Conservation (phyloP, 2,329 filamentous ascomycete species). For the Penicillium sp. region DNA sequence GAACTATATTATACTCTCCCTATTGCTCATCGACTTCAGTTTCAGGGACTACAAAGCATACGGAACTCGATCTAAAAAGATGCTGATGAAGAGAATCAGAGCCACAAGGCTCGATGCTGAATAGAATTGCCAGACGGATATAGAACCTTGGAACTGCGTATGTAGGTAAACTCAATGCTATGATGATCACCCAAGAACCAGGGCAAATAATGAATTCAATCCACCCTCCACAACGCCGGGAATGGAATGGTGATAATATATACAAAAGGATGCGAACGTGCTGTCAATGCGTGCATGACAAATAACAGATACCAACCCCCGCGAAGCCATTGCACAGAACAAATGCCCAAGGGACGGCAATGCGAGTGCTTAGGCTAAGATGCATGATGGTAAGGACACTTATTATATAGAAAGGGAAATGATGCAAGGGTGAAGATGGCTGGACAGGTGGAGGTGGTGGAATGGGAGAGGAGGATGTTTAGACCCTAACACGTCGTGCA, state of each 20-base stretch:
- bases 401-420: background rate
- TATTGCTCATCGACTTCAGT: too few species aligned
- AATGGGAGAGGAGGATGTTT: background rate
- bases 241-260: background rate
- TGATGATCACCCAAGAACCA: too few species aligned
- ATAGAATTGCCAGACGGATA: too few species aligned
- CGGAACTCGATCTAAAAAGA: too few species aligned
- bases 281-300: background rate
- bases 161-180: too few species aligned
- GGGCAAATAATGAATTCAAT: background rate
- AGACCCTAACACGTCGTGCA: constrained; percentile 33
- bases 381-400: background rate
- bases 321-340: background rate
- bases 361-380: background rate
- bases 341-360: background rate
- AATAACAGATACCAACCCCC: background rate
- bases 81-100: too few species aligned
- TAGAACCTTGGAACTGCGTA: too few species aligned
- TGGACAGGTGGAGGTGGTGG: background rate
- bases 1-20: too few species aligned
- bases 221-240: background rate
- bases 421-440: background rate
- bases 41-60: too few species aligned
- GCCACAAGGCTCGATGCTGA: too few species aligned
- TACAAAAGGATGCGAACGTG: background rate